These are phyloP conservation scores for Cephalotrichum gorgonifer DNA, from an alignment of 2,329 filamentous ascomycete genomes.

Conservation along the genomic window DNA sequence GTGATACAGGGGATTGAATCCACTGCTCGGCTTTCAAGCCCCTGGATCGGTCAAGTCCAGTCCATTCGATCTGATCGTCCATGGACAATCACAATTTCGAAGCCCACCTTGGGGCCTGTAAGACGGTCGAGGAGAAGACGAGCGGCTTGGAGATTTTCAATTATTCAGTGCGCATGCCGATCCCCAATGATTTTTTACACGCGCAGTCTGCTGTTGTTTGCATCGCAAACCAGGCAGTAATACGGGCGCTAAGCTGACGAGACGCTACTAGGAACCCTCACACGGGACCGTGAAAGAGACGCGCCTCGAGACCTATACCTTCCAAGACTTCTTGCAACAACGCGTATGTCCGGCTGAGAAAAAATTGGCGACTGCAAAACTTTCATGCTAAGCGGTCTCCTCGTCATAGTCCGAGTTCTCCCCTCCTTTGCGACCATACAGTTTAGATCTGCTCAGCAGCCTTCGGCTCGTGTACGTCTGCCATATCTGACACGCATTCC, in stretches of 20 bases:
- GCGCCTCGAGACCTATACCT: conserved; percentile 40
- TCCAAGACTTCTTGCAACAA: conserved; percentile 44
- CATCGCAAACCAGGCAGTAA: not conserved
- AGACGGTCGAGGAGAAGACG: conserved; percentile 38
- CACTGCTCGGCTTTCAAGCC: too few relatives aligned
- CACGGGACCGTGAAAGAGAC: conserved; percentile 40
- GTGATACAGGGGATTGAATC: too few relatives aligned
- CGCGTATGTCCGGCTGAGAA: conserved; percentile 25
- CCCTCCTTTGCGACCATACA: conserved; percentile 30
- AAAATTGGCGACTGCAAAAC: not conserved
- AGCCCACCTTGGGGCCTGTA: conserved; percentile 34
- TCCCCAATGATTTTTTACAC: too few relatives aligned
- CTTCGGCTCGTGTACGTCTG: conserved; percentile 42
- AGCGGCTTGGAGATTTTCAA: conserved; percentile 49
- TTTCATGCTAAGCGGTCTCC: not conserved
- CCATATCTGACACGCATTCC: not conserved
- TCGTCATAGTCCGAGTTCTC: conserved; percentile 38
- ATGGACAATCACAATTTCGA: conserved; percentile 53
- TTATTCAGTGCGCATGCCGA: conserved; percentile 48
- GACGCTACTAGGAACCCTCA: conserved; percentile 40
- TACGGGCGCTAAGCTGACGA: not conserved
- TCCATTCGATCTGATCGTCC: too few relatives aligned
- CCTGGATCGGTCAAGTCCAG: too few relatives aligned
- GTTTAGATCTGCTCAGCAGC: conserved; percentile 35
- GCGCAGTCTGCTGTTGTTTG: not conserved